Conservation (phyloP, 306 rosid species). For the Alnus glutinosa region DNA sequence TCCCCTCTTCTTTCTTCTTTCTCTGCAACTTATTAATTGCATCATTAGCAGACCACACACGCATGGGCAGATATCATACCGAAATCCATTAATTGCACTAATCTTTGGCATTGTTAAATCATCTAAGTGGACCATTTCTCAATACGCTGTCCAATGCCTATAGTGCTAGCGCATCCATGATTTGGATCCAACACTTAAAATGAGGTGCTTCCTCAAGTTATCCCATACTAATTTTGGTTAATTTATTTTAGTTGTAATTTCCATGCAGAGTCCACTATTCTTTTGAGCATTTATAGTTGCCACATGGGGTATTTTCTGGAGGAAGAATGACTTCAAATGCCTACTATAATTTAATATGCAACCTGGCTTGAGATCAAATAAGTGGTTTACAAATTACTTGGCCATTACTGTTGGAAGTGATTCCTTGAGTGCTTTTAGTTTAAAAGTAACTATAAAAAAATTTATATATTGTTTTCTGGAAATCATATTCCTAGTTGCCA, state of each 20-base stretch:
- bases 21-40: constrained; percentile 16
- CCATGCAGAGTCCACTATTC: not conserved
- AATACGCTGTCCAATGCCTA: not conserved
- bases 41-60: not conserved
- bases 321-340: not conserved
- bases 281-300: not conserved
- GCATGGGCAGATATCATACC: not conserved
- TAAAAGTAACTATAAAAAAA: not conserved
- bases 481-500: not conserved
- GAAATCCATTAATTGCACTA: not conserved
- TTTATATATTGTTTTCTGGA: not conserved
- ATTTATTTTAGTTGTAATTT: not conserved
- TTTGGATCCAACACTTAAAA: not conserved
- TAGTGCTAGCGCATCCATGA: not conserved
- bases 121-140: not conserved
- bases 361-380: not conserved
- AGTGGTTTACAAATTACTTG: not conserved
- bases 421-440: not conserved
- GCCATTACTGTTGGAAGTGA: not conserved
- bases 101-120: constrained; percentile 13
- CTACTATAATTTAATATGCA: not conserved
- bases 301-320: not conserved
- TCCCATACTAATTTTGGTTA: not conserved
- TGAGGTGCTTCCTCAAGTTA: not conserved
- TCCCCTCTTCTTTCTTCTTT: not conserved